phyloP scores from a whole-genome alignment of 106 monocot species.

The Xerophyta viscosa region DNA sequence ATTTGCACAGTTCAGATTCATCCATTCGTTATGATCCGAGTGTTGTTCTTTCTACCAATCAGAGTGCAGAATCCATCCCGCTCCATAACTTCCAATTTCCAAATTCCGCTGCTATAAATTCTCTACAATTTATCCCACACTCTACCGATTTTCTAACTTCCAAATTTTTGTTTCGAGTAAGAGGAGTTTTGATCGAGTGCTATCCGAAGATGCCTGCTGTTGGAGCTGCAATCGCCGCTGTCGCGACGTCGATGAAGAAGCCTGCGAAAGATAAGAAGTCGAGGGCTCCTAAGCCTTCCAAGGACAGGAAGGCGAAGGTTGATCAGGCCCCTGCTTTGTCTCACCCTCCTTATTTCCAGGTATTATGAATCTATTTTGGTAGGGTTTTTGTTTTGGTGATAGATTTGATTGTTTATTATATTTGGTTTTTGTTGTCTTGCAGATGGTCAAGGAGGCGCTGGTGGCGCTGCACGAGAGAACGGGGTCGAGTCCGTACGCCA shows the following conservation, averaged over 20 bases:
- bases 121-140: not conserved
- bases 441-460: conserved; percentile 86
- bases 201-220: conserved; percentile 2
- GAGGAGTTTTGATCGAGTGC: too few relatives aligned
- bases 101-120: conserved; percentile 1
- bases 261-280: conserved; percentile 1
- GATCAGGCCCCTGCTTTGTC: conserved; percentile 15
- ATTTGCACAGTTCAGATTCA: not conserved
- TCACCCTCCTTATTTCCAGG: conserved; percentile 58
- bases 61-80: not conserved
- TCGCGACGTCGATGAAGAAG: not conserved
- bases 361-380: too few relatives aligned
- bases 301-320: too few relatives aligned
- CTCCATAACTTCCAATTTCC: not conserved
- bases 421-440: not conserved
- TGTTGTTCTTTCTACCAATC: not conserved
- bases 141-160: not conserved
- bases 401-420: too few relatives aligned
- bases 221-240: not conserved
- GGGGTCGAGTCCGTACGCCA: conserved; percentile 65
- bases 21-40: not conserved
- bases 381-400: too few relatives aligned
- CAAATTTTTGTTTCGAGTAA: not conserved
- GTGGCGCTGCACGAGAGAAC: conserved; percentile 34
- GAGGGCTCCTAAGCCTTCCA: conserved; percentile 2